phyloP scores from a whole-genome alignment of 1,284 basidiomycete species.

The Lentinula novae-zelandiae region DNA sequence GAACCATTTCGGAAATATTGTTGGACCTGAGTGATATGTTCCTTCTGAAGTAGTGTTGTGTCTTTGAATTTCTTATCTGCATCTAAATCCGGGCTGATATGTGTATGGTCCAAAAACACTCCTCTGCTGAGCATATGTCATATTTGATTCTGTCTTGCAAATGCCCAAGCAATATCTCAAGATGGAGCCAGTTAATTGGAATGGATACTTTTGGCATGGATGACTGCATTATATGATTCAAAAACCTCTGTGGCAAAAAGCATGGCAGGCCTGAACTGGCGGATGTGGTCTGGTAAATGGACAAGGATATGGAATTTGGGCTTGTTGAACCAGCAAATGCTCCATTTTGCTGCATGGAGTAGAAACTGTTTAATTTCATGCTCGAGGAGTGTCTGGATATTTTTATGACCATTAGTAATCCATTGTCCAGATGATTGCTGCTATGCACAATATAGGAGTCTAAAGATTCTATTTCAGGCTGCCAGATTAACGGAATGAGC shows the following conservation, averaged over 20 bases:
- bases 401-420: not conserved
- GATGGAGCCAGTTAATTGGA: slow-evolving; percentile 40
- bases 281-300: slow-evolving; percentile 28
- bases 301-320: slow-evolving; percentile 34
- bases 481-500: not conserved
- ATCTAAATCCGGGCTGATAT: too few relatives aligned
- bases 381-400: not conserved
- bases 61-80: too few relatives aligned
- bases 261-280: slow-evolving; percentile 33
- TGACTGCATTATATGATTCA: slow-evolving; percentile 44
- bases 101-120: too few relatives aligned
- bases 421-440: too few relatives aligned
- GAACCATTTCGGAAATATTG: too few relatives aligned
- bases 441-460: not conserved
- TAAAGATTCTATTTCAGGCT: not conserved
- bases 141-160: slow-evolving; percentile 27
- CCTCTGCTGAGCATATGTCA: too few relatives aligned
- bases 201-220: slow-evolving; percentile 34
- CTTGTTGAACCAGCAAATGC: slow-evolving; percentile 33
- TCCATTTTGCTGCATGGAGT: slow-evolving; percentile 23
- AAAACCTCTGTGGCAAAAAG: slow-evolving; percentile 37
- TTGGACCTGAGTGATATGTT: too few relatives aligned
- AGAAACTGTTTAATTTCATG: slow-evolving; percentile 20
- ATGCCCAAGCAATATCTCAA: slow-evolving; percentile 32
- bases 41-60: too few relatives aligned